Evolutionary conservation across 192 early-diverging fungal genomes (phyloP), one percentile per base, ranked within the genome.

Genomic region (Mortierella antarctica): DNA sequence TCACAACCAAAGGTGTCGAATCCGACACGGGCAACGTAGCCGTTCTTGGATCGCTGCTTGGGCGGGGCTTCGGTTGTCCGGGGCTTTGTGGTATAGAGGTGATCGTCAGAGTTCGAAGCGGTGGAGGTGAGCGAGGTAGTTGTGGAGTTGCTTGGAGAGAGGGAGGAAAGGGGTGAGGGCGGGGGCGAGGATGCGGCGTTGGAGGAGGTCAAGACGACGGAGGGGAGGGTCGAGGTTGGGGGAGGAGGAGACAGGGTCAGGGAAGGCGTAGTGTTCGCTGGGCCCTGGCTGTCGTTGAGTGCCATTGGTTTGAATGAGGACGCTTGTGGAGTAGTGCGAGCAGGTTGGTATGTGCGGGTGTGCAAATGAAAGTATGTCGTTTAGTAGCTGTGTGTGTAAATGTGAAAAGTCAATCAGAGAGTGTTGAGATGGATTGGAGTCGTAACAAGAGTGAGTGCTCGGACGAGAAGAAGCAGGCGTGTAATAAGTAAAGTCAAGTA

Each of bases 1-100:
- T 58, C 57, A 55, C 69, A 80, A 6, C 60, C 70, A 9, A 80
- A 49, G 53, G 77, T 72, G 31, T 80, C 70, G 21, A 80, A 72
- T 4, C 77, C 65, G 7, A 80, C 77, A 48, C 77, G 62, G 31
- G 10, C 65, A 18, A 80, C 49, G 39, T 79, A 79, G 8, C 75
- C 75, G 6, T 79, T 71, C 23, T 66, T 66, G 44, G 69, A 70
- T 13, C 75, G 68, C 48, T 79, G 50, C 18, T 79, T 79, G 13
- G 64, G 52, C 0, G 69, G 63, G 5, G 69, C 68, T 31, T 79
- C 68, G 1, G 75, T 71, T 13, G 56, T 53, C 17, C 57, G 63
- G 14, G 44, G 12, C 9, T 42, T 1, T n/a, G 45, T 45, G 44
- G 61, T 53, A 39, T 40, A 48, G 67, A 50, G 41, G 57, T 17